Conservation (phyloP, 1,284 basidiomycete species). For the Ceratobasidium sp. region DNA sequence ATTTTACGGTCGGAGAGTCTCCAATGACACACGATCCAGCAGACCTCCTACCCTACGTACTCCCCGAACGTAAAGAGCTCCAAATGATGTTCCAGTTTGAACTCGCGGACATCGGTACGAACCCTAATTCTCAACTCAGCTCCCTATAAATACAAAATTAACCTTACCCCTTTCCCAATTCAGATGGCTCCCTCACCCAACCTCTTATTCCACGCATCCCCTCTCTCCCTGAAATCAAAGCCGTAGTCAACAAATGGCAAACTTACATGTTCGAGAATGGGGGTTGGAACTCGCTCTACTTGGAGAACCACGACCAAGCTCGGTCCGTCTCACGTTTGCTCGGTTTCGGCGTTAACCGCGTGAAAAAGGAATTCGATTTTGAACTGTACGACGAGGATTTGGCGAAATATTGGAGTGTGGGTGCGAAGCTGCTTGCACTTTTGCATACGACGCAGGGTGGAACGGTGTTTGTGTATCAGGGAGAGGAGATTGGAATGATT, state of each 20-base stretch:
- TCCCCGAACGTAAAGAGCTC: conserved; percentile 73
- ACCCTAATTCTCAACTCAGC: background rate
- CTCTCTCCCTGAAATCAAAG: conserved; percentile 70
- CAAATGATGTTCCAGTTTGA: conserved; percentile 79
- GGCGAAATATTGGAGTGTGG: conserved; percentile 64
- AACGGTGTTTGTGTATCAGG: conserved; percentile 80
- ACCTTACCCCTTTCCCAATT: background rate
- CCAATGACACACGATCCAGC: conserved; percentile 68
- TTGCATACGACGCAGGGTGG: conserved; percentile 73
- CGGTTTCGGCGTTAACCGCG: conserved; percentile 70
- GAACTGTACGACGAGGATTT: conserved; percentile 23
- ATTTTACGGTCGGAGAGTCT: conserved; percentile 78
- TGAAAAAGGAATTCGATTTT: conserved; percentile 48
- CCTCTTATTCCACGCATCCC: conserved; percentile 65
- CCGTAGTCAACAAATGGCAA: conserved; percentile 73
- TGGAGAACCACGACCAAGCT: conserved; percentile 78
- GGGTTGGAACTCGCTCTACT: conserved; percentile 76
- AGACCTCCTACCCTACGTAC: conserved; percentile 69
- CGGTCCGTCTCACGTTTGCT: conserved; percentile 69
- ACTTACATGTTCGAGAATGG: conserved; percentile 67
- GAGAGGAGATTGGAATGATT: conserved; percentile 77
- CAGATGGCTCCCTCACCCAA: conserved; percentile 55
- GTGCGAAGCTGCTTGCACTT: conserved; percentile 75
- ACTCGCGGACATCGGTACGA: conserved; percentile 51
- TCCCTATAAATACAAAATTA: background rate